These are phyloP conservation scores for Mortierella sp. DNA, from an alignment of 371 early-diverging fungal genomes.

Conservation along the genomic window DNA sequence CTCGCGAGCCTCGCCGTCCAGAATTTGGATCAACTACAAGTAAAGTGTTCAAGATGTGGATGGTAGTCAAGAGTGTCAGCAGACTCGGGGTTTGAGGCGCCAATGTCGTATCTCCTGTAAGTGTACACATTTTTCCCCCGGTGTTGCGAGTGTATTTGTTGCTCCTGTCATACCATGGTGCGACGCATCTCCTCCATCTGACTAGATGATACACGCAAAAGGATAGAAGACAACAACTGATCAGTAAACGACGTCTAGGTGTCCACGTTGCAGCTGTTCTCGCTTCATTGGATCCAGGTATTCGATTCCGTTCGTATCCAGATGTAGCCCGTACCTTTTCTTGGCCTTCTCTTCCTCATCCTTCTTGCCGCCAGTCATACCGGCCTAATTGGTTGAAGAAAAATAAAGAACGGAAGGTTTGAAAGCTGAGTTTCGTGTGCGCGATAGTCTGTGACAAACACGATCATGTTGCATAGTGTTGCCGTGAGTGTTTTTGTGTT, in stretches of 20 bases:
- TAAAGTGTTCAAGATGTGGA: neutral
- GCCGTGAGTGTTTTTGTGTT: neutral
- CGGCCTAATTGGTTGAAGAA: slow-evolving; percentile 17
- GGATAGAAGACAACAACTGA: neutral
- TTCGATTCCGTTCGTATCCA: neutral
- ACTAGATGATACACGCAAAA: slow-evolving; percentile 40
- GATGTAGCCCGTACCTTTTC: slow-evolving; percentile 42
- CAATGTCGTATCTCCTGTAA: neutral
- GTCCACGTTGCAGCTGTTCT: no score
- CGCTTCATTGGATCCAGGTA: no score
- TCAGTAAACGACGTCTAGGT: no score
- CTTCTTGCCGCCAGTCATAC: slow-evolving; percentile 46
- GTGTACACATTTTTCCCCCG: no score
- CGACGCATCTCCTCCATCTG: slow-evolving; percentile 90
- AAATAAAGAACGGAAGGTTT: neutral
- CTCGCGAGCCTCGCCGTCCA: slow-evolving; percentile 89
- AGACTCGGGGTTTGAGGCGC: neutral
- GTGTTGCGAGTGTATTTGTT: neutral
- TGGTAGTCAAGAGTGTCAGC: neutral
- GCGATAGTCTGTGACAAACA: no score
- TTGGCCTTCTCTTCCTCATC: slow-evolving; percentile 40
- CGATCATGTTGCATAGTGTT: neutral
- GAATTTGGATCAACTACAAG: slow-evolving; percentile 80
- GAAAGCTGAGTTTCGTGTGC: no score
- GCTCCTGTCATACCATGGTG: slow-evolving; percentile 70